Evolutionary conservation across 306 rosid genomes (phyloP), one percentile per base, ranked within the genome.

Genomic region (Phaseolus lunatus): DNA sequence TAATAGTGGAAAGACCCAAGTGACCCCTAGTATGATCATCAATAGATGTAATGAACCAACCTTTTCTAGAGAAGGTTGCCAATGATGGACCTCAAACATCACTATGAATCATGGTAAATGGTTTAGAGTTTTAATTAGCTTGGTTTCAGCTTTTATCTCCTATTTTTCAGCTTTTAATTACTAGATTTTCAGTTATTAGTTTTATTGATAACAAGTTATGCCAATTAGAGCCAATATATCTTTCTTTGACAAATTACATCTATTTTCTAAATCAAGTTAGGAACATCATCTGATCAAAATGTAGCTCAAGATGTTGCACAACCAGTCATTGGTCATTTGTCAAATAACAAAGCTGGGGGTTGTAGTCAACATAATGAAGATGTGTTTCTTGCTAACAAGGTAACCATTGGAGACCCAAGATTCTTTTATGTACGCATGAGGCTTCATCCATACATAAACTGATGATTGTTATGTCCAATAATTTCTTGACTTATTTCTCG

Each of bases 381-480:
- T 45, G 61, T 73, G 15, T n/a, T 77, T 56, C 62, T 62, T 68
- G 66, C 66, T 66, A 84, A 85, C 31, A 85, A 89, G 91, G 92
- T 89, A 85, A 37, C 47, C 56, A 35, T 29, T 73, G 35, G 54
- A 24, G 72, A 12, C 81, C 65, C 66, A 43, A 50, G 18, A 70
- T 37, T 58, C 35, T 37, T 54, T 59, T 2, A 52, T 59, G 35
- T 49, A 39, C 45, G 13, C 74, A 56, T 67, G 37, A 69, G 80
- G 45, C 22, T 57, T 67, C 45, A 73, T 37, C 61, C 63, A 20
- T 52, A 53, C 63, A 20, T 52, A 53, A 23, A 15, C 37, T 43
- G 43, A 41, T 43, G 31, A 45, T 35, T 82, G 15, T 69, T 88
- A 73, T 66, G 26, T 68, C 20, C 79, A 37, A 78, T 56, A 14